These are phyloP conservation scores for Neurospora tetrasperma DNA, from an alignment of 495 filamentous ascomycete genomes.

Conservation along the genomic window DNA sequence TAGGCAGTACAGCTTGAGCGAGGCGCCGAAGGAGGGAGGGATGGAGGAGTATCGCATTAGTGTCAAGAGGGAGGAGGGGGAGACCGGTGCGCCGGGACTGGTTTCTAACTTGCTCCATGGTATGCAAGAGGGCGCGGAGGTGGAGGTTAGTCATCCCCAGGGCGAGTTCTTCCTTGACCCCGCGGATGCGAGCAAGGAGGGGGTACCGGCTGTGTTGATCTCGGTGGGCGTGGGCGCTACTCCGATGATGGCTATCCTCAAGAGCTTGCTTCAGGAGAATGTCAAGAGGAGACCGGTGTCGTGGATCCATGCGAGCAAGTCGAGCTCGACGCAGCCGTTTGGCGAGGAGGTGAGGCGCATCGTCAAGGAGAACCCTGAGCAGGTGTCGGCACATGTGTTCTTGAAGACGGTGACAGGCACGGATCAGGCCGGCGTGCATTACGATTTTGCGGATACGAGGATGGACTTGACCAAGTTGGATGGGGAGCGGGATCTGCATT, in stretches of 20 bases:
- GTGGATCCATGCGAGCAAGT: constrained; percentile 55
- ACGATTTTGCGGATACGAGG: constrained; percentile 42
- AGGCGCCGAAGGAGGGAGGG: constrained; percentile 35
- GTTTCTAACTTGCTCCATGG: constrained; percentile 63
- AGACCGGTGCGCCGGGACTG: constrained; percentile 42
- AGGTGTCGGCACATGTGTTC: constrained; percentile 33
- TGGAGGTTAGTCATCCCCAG: constrained; percentile 57
- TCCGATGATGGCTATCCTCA: constrained; percentile 55
- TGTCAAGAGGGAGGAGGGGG: constrained; percentile 52
- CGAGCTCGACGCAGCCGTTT: constrained; percentile 42
- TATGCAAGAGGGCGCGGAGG: constrained; percentile 44
- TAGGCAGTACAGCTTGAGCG: constrained; percentile 62
- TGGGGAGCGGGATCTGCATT: constrained; percentile 40
- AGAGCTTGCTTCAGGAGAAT: constrained; percentile 28
- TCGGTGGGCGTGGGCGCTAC: constrained; percentile 62
- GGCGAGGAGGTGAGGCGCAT: constrained; percentile 40
- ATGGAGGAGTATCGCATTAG: constrained; percentile 55
- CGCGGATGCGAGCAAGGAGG: constrained; percentile 24
- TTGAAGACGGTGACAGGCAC: constrained; percentile 25
- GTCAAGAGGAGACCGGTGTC: constrained; percentile 40
- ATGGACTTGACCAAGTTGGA: constrained; percentile 44
- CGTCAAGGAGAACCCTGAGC: constrained; percentile 28
- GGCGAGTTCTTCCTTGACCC: constrained; percentile 56
- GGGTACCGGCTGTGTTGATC: constrained; percentile 51
- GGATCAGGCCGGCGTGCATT: constrained; percentile 44